These are phyloP conservation scores for Salvia miltiorrhiza DNA, from an alignment of 257 asterid species.

Conservation along the genomic window DNA sequence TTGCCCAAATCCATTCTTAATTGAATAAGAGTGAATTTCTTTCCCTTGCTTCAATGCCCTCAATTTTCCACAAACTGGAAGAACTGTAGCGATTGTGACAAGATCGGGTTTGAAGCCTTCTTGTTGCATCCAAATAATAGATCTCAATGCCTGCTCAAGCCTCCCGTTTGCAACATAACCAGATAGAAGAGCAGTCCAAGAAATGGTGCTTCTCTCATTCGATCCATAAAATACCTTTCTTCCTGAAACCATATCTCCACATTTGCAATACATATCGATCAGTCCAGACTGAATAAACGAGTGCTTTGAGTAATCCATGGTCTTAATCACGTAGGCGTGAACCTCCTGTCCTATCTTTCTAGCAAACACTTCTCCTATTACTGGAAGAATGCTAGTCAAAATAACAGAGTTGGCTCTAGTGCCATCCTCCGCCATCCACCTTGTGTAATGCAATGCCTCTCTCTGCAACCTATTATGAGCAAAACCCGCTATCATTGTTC, in stretches of 20 bases:
- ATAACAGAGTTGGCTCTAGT: slow-evolving; percentile 65
- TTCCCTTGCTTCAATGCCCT: slow-evolving; percentile 65
- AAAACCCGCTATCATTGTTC: slow-evolving; percentile 85
- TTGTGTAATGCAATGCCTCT: slow-evolving; percentile 70
- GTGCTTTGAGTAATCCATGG: slow-evolving; percentile 63
- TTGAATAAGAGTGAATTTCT: slow-evolving; percentile 66
- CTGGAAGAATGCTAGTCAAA: slow-evolving; percentile 65
- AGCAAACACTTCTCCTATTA: slow-evolving; percentile 59
- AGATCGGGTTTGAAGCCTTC: slow-evolving; percentile 86
- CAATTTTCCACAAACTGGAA: slow-evolving; percentile 85
- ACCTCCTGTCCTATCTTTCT: slow-evolving; percentile 66
- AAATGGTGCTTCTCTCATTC: slow-evolving; percentile 58
- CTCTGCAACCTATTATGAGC: slow-evolving; percentile 72
- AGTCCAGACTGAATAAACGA: slow-evolving; percentile 66
- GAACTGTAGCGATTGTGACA: slow-evolving; percentile 77
- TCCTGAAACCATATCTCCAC: slow-evolving; percentile 76
- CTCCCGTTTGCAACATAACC: slow-evolving; percentile 75
- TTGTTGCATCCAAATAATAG: slow-evolving; percentile 90
- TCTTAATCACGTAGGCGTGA: slow-evolving; percentile 81
- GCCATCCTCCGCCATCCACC: slow-evolving; percentile 65
- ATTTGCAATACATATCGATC: slow-evolving; percentile 92
- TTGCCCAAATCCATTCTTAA: slow-evolving; percentile 53
- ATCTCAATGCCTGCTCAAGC: slow-evolving; percentile 79
- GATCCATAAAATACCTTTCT: slow-evolving; percentile 79
- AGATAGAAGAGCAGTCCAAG: slow-evolving; percentile 89